These are phyloP conservation scores for Esteya vermicola DNA, from an alignment of 2,329 filamentous ascomycete genomes.

Conservation along the genomic window DNA sequence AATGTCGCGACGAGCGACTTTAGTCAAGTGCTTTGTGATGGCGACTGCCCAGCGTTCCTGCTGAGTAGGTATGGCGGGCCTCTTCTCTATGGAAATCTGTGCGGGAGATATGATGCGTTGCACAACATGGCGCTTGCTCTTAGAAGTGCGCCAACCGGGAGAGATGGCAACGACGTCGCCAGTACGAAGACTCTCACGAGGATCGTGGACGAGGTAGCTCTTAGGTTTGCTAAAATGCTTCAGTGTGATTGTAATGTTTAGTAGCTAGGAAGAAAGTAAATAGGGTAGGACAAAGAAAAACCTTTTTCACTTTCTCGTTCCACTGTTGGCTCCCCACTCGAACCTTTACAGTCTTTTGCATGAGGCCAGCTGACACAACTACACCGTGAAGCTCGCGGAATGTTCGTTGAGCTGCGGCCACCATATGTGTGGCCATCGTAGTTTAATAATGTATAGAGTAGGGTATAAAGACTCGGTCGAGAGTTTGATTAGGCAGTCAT, in stretches of 20 bases:
- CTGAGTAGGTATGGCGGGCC: constrained; percentile 50
- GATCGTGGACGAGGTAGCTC: constrained; percentile 64
- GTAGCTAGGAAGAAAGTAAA: neutral
- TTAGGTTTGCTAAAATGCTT: constrained; percentile 51
- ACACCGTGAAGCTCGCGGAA: constrained; percentile 47
- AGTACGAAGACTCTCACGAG: constrained; percentile 54
- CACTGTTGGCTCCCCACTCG: constrained; percentile 56
- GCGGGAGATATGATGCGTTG: constrained; percentile 58
- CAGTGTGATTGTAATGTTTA: too few species aligned
- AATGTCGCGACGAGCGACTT: constrained; percentile 37
- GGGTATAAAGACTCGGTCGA: too few species aligned
- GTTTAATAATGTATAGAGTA: neutral
- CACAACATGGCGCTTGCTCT: constrained; percentile 59
- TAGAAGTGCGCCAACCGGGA: constrained; percentile 49
- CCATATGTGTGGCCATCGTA: constrained; percentile 22
- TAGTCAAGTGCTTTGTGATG: constrained; percentile 39
- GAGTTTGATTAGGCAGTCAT: too few species aligned
- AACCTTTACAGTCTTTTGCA: constrained; percentile 69
- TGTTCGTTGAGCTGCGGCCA: constrained; percentile 24
- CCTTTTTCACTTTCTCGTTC: constrained; percentile 62
- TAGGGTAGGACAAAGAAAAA: constrained; percentile 16
- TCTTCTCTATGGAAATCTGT: constrained; percentile 45
- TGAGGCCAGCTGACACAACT: constrained; percentile 63
- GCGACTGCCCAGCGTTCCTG: constrained; percentile 44
- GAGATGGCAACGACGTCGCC: constrained; percentile 65